Evolutionary conservation across 768 basidiomycete species (phyloP).

Genomic region (Tulasnella sp.): DNA sequence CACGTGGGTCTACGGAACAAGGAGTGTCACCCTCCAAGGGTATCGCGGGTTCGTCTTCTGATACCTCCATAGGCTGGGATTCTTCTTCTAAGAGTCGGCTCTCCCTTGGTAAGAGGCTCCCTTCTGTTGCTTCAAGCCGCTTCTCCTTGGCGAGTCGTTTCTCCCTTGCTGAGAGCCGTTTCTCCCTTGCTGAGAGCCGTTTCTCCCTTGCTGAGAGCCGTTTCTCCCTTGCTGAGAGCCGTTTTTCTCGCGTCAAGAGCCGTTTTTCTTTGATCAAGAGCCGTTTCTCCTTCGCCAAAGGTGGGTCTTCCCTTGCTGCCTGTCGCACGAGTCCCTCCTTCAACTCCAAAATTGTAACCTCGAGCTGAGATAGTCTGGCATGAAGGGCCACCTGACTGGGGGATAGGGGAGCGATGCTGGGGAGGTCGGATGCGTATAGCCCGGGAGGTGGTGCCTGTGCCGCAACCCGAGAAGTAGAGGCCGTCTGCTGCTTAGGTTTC

Average conservation of each 20-base stretch:
- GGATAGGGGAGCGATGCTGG: neutral
- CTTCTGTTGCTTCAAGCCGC: too few species aligned
- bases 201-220: too few species aligned
- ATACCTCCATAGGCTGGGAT: neutral
- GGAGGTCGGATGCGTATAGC: neutral
- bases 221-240: too few species aligned
- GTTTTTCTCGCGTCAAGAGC: too few species aligned
- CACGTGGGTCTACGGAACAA: neutral
- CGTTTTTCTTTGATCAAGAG: too few species aligned
- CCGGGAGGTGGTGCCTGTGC: neutral
- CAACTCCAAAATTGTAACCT: neutral
- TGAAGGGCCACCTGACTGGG: neutral
- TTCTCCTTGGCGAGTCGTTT: too few species aligned
- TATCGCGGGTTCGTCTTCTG: neutral
- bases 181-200: too few species aligned
- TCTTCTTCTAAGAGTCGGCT: neutral
- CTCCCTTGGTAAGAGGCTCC: too few species aligned
- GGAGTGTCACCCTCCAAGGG: neutral
- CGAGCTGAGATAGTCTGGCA: neutral
- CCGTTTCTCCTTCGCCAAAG: neutral
- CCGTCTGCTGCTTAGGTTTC: neutral
- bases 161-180: neutral
- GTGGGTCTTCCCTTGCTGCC: neutral
- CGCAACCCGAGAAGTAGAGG: neutral
- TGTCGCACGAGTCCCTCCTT: neutral